Conservation (phyloP, 495 filamentous ascomycete species). For the Rhypophila decipiens region DNA sequence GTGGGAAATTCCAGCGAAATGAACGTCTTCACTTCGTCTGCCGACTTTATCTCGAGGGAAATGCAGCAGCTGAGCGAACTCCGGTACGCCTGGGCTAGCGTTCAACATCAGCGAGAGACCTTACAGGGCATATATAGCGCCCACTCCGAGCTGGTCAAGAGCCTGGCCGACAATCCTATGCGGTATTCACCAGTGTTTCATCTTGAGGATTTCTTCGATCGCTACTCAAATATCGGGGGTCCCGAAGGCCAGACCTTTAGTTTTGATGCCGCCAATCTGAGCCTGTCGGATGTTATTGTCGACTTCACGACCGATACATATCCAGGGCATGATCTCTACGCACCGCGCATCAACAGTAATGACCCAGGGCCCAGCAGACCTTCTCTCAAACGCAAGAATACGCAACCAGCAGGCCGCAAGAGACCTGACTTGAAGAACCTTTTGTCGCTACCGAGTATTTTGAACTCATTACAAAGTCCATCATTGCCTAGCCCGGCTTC, state of each 20-base stretch:
- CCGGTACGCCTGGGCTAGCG: conserved; percentile 65
- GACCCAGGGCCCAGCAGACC: conserved; percentile 20
- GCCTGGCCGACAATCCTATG: conserved; percentile 48
- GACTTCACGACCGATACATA: conserved; percentile 45
- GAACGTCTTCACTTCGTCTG: conserved; percentile 43
- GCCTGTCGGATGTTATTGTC: conserved; percentile 47
- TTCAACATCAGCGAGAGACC: conserved; percentile 72
- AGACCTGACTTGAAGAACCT: conserved; percentile 28
- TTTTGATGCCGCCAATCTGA: conserved; percentile 46
- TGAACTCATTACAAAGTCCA: conserved; percentile 18
- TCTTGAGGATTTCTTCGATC: conserved; percentile 79
- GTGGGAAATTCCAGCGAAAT: conserved; percentile 56
- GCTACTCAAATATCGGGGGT: conserved; percentile 51
- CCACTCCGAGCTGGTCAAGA: conserved; percentile 68
- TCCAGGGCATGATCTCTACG: conserved; percentile 35
- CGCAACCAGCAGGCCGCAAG: conserved; percentile 20
- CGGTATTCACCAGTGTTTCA: conserved; percentile 74
- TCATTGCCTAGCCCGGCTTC: conserved; percentile 23
- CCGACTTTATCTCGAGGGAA: conserved; percentile 67
- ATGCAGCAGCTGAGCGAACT: conserved; percentile 73
- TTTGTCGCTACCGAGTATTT: conserved; percentile 13
- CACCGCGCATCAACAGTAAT: conserved; percentile 20
- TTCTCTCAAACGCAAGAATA: conserved; percentile 37
- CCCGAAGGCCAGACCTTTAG: conserved; percentile 35
- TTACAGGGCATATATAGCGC: conserved; percentile 66